phyloP scores from a whole-genome alignment of 2,329 filamentous ascomycete genomes.

The Botrytis porri region DNA sequence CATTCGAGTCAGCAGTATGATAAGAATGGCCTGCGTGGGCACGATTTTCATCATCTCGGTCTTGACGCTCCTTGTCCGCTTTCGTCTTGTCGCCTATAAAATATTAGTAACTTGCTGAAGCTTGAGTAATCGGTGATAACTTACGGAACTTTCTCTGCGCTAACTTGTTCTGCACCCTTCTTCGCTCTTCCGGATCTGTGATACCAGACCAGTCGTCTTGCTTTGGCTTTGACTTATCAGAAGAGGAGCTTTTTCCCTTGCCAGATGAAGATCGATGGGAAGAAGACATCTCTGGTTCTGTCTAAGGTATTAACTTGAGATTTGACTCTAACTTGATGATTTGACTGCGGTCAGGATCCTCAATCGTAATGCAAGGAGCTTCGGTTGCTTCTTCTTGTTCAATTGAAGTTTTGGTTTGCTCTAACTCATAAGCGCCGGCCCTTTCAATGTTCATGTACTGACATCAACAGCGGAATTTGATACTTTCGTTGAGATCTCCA shows the following conservation, averaged over 20 bases:
- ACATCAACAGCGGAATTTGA: constrained; percentile 31
- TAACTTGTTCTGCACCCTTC: constrained; percentile 73
- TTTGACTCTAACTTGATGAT: constrained; percentile 20
- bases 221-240: constrained; percentile 42
- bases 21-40: constrained; percentile 64
- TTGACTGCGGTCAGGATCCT: constrained; percentile 31
- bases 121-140: constrained; percentile 36
- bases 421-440: constrained; percentile 29
- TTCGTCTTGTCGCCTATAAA: constrained; percentile 64
- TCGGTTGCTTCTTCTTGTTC: constrained; percentile 23
- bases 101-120: constrained; percentile 17
- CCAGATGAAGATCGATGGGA: constrained; percentile 33
- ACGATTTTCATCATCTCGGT: constrained; percentile 62
- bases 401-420: constrained; percentile 20
- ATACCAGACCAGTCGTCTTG: constrained; percentile 67
- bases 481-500: not conserved
- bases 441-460: constrained; percentile 28
- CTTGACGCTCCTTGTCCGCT: constrained; percentile 63
- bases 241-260: constrained; percentile 29
- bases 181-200: constrained; percentile 66
- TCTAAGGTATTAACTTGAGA: constrained; percentile 30
- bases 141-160: constrained; percentile 74
- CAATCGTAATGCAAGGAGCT: constrained; percentile 31
- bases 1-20: constrained; percentile 54
- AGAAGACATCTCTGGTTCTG: constrained; percentile 35